A percentile compares a stretch with the other conserved stretches of the same genome.
phyloP scores from a whole-genome alignment of 2,329 filamentous ascomycete species.

The Beauveria bassiana region DNA sequence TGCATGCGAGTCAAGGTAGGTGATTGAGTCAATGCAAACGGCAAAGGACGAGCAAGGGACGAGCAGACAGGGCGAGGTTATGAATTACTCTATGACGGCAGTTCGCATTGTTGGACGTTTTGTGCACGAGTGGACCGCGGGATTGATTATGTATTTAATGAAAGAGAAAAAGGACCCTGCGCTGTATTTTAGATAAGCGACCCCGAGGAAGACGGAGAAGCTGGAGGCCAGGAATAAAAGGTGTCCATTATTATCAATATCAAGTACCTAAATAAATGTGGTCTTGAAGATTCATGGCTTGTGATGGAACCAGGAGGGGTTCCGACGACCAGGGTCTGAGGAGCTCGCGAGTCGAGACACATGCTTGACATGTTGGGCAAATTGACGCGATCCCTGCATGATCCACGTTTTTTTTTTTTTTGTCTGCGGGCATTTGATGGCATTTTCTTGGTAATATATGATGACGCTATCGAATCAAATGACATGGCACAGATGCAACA shows the following conservation, averaged over 20 bases:
- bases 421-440: no score
- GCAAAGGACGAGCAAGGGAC: not conserved
- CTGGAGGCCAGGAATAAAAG: not conserved
- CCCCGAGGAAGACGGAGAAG: not conserved
- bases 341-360: not conserved
- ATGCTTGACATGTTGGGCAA: no score
- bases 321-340: not conserved
- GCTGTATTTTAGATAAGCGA: not conserved
- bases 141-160: no score
- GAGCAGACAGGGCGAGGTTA: no score
- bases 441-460: not conserved
- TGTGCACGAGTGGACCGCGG: not conserved
- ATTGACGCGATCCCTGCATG: not conserved
- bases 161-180: not conserved
- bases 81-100: no score
- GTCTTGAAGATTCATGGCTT: not conserved
- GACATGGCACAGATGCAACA: no score
- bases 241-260: no score
- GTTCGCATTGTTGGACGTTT: not conserved
- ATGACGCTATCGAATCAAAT: not conserved
- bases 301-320: not conserved
- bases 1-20: not conserved
- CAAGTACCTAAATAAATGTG: not conserved
- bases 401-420: not conserved
- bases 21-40: not conserved